These are phyloP conservation scores for Platanthera guangdongensis DNA, from an alignment of 106 monocot species.

Conservation along the genomic window DNA sequence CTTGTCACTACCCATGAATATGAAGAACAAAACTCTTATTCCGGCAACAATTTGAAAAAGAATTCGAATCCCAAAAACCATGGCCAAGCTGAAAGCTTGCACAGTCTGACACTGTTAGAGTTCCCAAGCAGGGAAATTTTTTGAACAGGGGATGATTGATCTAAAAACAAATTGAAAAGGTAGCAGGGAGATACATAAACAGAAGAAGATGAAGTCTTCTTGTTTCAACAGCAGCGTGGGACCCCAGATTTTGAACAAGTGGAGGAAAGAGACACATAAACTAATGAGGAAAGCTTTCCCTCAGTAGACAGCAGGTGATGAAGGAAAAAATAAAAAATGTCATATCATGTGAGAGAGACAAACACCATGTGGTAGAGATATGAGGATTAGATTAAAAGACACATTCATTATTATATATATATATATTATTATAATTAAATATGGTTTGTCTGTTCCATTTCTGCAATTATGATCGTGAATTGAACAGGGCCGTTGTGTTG, in stretches of 20 bases:
- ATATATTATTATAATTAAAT: background rate
- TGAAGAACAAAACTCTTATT: too few relatives aligned
- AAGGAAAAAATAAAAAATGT: background rate
- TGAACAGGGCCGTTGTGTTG: too few relatives aligned
- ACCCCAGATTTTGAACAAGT: slow-evolving; percentile 1
- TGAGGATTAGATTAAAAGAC: background rate
- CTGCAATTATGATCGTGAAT: background rate
- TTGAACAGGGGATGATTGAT: too few relatives aligned
- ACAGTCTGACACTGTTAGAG: too few relatives aligned
- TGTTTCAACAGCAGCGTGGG: background rate
- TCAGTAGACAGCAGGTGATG: slow-evolving; percentile 1
- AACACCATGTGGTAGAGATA: background rate
- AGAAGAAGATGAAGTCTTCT: background rate
- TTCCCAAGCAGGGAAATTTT: too few relatives aligned
- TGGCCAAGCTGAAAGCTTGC: too few relatives aligned
- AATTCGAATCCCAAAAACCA: too few relatives aligned
- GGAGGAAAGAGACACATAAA: background rate
- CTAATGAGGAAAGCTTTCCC: background rate
- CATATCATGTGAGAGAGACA: slow-evolving; percentile 1
- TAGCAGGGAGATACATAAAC: background rate
- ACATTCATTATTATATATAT: background rate
- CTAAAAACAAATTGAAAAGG: too few relatives aligned
- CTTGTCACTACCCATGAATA: too few relatives aligned
- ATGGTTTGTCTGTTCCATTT: background rate
- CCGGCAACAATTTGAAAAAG: too few relatives aligned